A percentile compares a stretch with the other conserved stretches of the same genome.
Conservation (phyloP, 2,329 filamentous ascomycete species). For the Ceratocystis smalleyi region DNA sequence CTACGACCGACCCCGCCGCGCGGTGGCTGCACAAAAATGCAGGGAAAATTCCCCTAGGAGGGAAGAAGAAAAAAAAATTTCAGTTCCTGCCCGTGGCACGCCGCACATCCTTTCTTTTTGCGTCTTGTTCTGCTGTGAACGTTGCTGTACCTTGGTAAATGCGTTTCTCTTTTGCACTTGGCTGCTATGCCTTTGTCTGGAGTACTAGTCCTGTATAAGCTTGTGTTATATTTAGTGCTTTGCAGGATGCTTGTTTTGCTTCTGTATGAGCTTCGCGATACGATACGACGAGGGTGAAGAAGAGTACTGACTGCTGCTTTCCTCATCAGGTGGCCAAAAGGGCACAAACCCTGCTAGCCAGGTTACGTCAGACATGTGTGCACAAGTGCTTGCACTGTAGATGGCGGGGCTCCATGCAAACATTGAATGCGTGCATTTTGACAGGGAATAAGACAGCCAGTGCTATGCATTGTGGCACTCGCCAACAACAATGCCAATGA, state of each 20-base stretch:
- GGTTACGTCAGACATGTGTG: slow-evolving; percentile 14
- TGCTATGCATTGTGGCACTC: not conserved
- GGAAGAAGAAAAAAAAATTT: slow-evolving; percentile 18
- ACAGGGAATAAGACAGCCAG: slow-evolving; percentile 4
- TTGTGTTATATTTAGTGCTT: not conserved
- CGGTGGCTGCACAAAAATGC: slow-evolving; percentile 4
- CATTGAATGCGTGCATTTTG: slow-evolving; percentile 12
- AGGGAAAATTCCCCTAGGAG: slow-evolving; percentile 1
- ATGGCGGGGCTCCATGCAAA: slow-evolving; percentile 2
- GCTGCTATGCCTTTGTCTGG: not conserved
- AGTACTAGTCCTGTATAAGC: not conserved
- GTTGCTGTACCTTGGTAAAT: too few relatives aligned
- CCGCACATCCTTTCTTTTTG: too few relatives aligned
- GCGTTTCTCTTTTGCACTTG: not conserved
- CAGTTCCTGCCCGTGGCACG: not conserved
- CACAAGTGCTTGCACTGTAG: not conserved
- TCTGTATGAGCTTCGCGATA: not conserved
- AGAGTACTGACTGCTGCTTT: not conserved
- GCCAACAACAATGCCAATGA: too few relatives aligned
- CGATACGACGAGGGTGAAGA: not conserved
- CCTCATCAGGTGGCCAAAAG: slow-evolving; percentile 2
- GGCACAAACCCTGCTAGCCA: slow-evolving; percentile 12
- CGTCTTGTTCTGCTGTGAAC: too few relatives aligned
- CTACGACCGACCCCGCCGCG: not conserved
- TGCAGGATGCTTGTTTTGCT: not conserved